phyloP scores from a whole-genome alignment of 163 green algal genomes.

The Prototheca stagnorum region DNA sequence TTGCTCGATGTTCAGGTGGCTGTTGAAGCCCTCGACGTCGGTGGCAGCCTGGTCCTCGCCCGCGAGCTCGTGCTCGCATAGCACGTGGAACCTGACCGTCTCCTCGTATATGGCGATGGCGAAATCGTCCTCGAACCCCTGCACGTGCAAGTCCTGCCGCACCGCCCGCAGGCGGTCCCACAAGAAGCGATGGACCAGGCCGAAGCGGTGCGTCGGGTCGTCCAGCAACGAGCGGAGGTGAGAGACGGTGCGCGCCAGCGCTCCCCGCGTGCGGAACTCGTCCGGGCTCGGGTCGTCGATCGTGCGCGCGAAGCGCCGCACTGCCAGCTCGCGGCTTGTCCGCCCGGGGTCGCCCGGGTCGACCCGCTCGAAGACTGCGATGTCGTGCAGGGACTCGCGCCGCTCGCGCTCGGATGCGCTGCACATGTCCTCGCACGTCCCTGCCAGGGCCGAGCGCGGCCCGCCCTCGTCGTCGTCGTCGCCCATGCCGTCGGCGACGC shows the following conservation, averaged over 20 bases:
- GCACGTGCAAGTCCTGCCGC: conserved; percentile 58
- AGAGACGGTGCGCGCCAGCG: conserved; percentile 41
- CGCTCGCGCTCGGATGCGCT: conserved; percentile 23
- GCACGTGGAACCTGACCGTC: conserved; percentile 55
- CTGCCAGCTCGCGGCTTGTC: conserved; percentile 19
- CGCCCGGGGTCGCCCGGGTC: conserved; percentile 10
- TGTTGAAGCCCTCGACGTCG: conserved; percentile 57
- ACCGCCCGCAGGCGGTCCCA: conserved; percentile 70
- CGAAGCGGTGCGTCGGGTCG: conserved; percentile 11
- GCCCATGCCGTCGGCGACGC: too few species aligned
- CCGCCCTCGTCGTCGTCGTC: neutral
- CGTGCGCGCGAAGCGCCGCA: conserved; percentile 41
- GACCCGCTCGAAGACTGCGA: conserved; percentile 37
- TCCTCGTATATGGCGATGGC: conserved; percentile 32
- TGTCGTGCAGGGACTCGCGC: conserved; percentile 21
- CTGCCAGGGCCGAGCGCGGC: conserved; percentile 11
- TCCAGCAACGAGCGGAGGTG: conserved; percentile 53
- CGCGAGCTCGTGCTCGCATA: conserved; percentile 60
- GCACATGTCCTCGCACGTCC: conserved; percentile 48
- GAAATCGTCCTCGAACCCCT: conserved; percentile 37
- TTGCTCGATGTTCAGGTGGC: conserved; percentile 75
- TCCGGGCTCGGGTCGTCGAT: conserved; percentile 20
- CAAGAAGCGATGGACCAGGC: conserved; percentile 53
- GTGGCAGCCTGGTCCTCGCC: conserved; percentile 24
- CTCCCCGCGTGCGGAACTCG: conserved; percentile 40